Conservation (phyloP, 768 basidiomycete genomes). For the Mycena amicta region DNA sequence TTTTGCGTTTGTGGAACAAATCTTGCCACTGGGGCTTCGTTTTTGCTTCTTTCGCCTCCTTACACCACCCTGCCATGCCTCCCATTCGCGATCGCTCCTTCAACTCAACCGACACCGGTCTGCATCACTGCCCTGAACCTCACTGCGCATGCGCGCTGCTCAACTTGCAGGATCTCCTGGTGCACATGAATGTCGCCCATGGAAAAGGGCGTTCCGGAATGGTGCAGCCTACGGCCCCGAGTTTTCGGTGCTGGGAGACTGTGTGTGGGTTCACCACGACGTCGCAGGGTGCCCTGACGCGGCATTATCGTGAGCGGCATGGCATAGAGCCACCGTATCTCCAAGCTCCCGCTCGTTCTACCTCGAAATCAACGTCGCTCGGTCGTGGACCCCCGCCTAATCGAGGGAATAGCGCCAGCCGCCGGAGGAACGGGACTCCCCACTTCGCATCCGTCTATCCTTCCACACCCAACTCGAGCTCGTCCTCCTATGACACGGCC, state of each 20-base stretch:
- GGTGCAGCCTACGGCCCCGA: not conserved
- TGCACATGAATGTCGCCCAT: not conserved
- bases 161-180: not conserved
- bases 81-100: not conserved
- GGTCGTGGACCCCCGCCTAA: not conserved
- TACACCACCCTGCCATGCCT: not conserved
- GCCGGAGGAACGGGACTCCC: not conserved
- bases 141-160: not conserved
- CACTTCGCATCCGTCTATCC: not conserved
- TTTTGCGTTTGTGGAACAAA: too few species aligned
- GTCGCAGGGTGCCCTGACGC: conserved; percentile 6
- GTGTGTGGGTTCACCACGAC: conserved; percentile 7
- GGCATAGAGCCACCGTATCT: conserved; percentile 4
- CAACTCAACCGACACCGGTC: not conserved
- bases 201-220: too few species aligned
- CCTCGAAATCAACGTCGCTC: not conserved
- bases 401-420: not conserved
- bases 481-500: not conserved
- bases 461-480: not conserved
- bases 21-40: too few species aligned
- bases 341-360: not conserved
- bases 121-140: not conserved
- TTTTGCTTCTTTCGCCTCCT: too few species aligned
- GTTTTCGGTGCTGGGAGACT: not conserved
- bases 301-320: conserved; percentile 13